These are phyloP conservation scores for Ophioceras dolichostomum DNA, from an alignment of 2,329 filamentous ascomycete genomes.

Conservation along the genomic window DNA sequence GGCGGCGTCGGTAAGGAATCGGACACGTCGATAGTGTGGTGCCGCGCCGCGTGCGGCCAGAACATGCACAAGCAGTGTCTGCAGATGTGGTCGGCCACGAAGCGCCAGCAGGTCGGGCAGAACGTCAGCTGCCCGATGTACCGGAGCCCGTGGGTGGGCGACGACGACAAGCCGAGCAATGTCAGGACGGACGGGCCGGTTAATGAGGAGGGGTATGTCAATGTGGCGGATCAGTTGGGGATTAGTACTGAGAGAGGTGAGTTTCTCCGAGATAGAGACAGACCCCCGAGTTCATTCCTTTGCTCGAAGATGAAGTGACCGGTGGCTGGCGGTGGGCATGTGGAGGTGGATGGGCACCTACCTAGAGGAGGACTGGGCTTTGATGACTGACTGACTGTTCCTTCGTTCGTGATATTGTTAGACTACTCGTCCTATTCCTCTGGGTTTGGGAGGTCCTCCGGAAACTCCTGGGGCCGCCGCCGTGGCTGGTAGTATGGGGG, in stretches of 20 bases:
- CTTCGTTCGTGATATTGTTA: no score
- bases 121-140: conserved; percentile 49
- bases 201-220: conserved; percentile 45
- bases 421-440: no score
- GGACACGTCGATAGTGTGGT: conserved; percentile 30
- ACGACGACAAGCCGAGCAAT: conserved; percentile 28
- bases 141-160: conserved; percentile 41
- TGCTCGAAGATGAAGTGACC: no score
- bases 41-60: conserved; percentile 37
- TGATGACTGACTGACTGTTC: no score
- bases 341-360: no score
- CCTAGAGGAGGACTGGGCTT: no score
- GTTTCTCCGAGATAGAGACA: no score
- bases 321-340: no score
- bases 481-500: no score
- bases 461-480: no score
- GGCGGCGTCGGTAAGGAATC: conserved; percentile 10
- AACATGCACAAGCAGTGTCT: conserved; percentile 44
- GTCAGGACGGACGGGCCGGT: conserved; percentile 27
- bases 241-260: conserved; percentile 38
- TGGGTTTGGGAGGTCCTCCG: no score
- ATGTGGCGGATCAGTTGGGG: conserved; percentile 48
- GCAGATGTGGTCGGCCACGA: conserved; percentile 38
- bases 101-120: conserved; percentile 19
- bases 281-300: no score